Evolutionary conservation across 768 basidiomycete genomes (phyloP).

Genomic region (Gymnopilus dilepis): DNA sequence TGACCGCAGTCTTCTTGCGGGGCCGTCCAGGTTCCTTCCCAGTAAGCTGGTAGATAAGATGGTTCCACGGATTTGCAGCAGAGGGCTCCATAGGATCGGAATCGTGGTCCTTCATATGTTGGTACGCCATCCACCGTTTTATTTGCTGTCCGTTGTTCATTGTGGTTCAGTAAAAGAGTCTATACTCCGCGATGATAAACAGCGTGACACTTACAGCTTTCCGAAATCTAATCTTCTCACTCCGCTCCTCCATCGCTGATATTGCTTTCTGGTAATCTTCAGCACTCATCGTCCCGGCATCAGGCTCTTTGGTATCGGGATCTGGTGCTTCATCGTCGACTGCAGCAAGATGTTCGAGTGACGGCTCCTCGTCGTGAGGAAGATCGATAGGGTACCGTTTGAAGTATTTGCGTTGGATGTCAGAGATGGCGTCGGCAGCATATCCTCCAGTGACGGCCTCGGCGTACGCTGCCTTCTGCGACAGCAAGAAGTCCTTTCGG

Average conservation of each 20-base stretch:
- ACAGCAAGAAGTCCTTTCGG: conserved; percentile 14
- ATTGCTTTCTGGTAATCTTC: not conserved
- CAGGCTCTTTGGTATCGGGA: not conserved
- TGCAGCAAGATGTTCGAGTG: not conserved
- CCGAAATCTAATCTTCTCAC: not conserved
- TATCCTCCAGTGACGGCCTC: conserved; percentile 8
- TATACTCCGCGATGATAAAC: not conserved
- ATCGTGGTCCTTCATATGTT: conserved; percentile 21
- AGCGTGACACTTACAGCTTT: conserved; percentile 14
- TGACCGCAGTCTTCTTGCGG: not conserved
- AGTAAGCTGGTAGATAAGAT: not conserved
- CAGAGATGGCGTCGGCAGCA: conserved; percentile 12
- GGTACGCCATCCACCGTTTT: conserved; percentile 22
- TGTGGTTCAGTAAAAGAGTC: too few species aligned
- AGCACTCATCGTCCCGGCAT: not conserved
- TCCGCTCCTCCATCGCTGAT: not conserved
- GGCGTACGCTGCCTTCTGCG: conserved; percentile 6
- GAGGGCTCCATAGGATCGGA: conserved; percentile 1
- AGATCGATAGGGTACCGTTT: conserved; percentile 18
- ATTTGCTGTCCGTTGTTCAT: conserved; percentile 15
- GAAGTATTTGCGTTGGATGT: conserved; percentile 17
- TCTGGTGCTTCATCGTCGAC: conserved; percentile 18
- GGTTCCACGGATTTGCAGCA: not conserved
- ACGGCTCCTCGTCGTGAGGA: conserved; percentile 14
- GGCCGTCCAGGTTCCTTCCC: not conserved